Evolutionary conservation across 495 filamentous ascomycete species (phyloP).

Genomic region (Podospora anserina): DNA sequence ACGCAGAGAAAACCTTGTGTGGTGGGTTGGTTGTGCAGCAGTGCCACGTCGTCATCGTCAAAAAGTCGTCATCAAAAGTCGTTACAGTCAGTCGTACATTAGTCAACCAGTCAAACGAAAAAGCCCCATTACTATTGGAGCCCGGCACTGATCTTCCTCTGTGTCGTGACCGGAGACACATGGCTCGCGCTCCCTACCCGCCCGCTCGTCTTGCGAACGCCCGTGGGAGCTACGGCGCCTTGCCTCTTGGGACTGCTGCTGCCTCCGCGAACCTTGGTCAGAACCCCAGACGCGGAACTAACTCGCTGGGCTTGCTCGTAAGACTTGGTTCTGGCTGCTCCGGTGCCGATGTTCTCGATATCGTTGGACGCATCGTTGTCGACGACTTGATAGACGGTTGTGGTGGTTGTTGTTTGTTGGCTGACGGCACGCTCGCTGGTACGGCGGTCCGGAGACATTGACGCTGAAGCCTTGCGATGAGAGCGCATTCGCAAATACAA

Average conservation of each 20-base stretch:
- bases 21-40: background rate
- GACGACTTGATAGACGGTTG: slow-evolving; percentile 56
- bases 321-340: slow-evolving; percentile 58
- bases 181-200: slow-evolving; percentile 75
- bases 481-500: slow-evolving; percentile 66
- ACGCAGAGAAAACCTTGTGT: background rate
- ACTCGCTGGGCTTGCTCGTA: slow-evolving; percentile 56
- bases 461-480: slow-evolving; percentile 51
- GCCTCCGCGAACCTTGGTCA: slow-evolving; percentile 70
- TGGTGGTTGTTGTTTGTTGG: slow-evolving; percentile 60
- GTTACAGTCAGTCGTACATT: background rate
- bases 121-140: slow-evolving; percentile 4
- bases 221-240: slow-evolving; percentile 51
- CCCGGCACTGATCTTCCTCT: slow-evolving; percentile 44
- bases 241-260: slow-evolving; percentile 53
- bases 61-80: slow-evolving; percentile 10
- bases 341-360: slow-evolving; percentile 50
- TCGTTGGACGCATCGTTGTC: slow-evolving; percentile 56
- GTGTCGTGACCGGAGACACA: slow-evolving; percentile 29
- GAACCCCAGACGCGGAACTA: slow-evolving; percentile 62
- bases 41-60: slow-evolving; percentile 14
- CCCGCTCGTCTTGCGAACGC: slow-evolving; percentile 89
- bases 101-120: background rate
- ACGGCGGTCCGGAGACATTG: slow-evolving; percentile 39
- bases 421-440: slow-evolving; percentile 39